Conservation (phyloP, 2,329 filamentous ascomycete species). For the Microsporum ferrugineum region DNA sequence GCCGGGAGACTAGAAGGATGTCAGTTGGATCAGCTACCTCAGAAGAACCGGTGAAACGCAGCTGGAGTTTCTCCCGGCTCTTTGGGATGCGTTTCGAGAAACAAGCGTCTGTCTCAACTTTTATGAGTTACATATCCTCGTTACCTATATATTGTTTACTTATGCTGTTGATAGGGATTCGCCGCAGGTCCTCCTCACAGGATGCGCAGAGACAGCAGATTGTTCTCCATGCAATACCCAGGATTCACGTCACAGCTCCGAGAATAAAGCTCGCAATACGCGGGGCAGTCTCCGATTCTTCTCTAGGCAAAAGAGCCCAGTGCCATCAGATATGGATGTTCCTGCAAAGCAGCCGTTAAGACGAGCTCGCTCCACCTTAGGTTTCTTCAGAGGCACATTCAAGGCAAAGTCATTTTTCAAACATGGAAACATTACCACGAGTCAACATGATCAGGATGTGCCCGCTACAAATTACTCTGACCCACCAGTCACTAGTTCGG, state of each 20-base stretch:
- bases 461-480: neutral
- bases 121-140: neutral
- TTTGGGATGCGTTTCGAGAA: neutral
- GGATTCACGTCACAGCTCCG: conserved; percentile 28
- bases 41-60: neutral
- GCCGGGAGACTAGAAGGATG: neutral
- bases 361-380: conserved; percentile 24
- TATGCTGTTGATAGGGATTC: neutral
- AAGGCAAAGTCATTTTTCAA: conserved; percentile 9
- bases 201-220: conserved; percentile 24
- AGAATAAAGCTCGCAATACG: conserved; percentile 7
- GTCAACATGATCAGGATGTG: neutral
- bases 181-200: neutral
- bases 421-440: neutral
- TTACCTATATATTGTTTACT: neutral
- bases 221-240: conserved; percentile 28
- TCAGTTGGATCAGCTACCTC: neutral
- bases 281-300: neutral
- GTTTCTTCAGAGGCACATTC: conserved; percentile 22
- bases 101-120: neutral
- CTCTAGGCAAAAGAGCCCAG: conserved; percentile 3
- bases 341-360: conserved; percentile 20
- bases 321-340: neutral
- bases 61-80: neutral
- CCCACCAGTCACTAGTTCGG: neutral